Base-by-base conservation (phyloP, 345 rosid genomes). In the Eucalyptus regnans region DNA sequence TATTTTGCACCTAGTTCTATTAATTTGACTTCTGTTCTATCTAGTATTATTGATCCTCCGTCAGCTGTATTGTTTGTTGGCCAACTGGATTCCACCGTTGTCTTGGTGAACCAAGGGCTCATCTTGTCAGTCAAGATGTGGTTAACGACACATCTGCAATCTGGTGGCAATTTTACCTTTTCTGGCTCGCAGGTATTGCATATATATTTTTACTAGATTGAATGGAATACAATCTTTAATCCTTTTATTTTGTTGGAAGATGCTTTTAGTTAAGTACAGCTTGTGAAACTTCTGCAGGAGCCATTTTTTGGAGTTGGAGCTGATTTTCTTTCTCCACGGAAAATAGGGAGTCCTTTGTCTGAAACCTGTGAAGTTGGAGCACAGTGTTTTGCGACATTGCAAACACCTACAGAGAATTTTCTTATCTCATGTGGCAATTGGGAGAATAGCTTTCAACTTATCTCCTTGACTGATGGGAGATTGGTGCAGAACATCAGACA, bases 391-490 rank as follows among this genome's bases (percentile, higher is more conserved):
- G 95, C 94, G 11, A 94, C 94, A 87, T 89, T 97, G 95, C 98
- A 94, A 90, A 93, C 95, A 48, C 96, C 96, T 68, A 79, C 90
- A 52, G 99, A 96, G 92, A 96, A 94, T 88, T 96, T 96, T 92
- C 89, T 97, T 90, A 94, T 97, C 90, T 95, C 99, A 37, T 97
- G 99, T 92, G 99, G 99, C 88, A 97, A 95, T 91, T 97, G 99
- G 99, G 99, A 97, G 91, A 97, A 97, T 90, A 96, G 99, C 89
- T 97, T 97, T 90, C 97, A 97, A 91, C 95, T 96, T 89, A 94
- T 94, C 89, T 96, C 99, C 87, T 92, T 96, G 90, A 93, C 89
- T 93, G 98, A 96, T 93, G 99, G 99, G 91, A 95, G 96, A 90
- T 92, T 96, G 92, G 98, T 97, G 92, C 99, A 97, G 93, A 96